Base-by-base conservation (phyloP, 169 alveolate genomes). In the Eimeria maxima region DNA sequence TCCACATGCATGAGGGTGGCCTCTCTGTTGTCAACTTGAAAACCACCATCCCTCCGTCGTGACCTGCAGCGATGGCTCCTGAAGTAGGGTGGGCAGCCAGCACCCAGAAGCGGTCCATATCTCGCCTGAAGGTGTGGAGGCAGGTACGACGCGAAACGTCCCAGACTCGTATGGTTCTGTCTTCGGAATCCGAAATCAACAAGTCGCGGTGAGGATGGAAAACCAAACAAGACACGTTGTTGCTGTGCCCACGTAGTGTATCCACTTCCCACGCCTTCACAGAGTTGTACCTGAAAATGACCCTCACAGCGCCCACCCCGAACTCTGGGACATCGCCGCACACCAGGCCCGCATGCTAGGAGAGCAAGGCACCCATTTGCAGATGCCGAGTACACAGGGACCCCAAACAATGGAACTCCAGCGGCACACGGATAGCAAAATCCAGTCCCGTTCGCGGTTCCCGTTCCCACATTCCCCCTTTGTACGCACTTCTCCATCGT, bases 201-300 rank as follows among this genome's bases (percentile, higher is more conserved):
- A 98, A 96, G 81, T 99, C 99, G 86, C 93, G 93, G 78, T 95
- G 97, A 76, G 99, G 99, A 94, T 98, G 99, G 98, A 99, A 99
- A 65, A 98, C 95, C 50, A 98, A 98, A 80, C 99, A 98, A 18
- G 99, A 98, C 67, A 99, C 99, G 97, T 99, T 99, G 96, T 98
- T 98, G 96, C 97, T 97, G 97, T 99, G 99, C 29, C 99, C 99
- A 88, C 98, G 97, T 76, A 98, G 97, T 13, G 99, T 97, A 95
- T 99, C 99, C 96, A 98, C 98, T 97, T 99, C 99, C 99, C 99
- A 98, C 90, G 99, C 98, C 96, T 97, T 98, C 92, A 74, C 78
- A 6, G 92, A 76, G 76, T 95, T 95, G 93, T 95, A 95, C 93
- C 96, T 95, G 93, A 42, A 47, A 22, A 63, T 44, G 44, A 44